Evolutionary conservation across 2,329 filamentous ascomycete genomes (phyloP).

Genomic region (Thielaviopsis punctulata): DNA sequence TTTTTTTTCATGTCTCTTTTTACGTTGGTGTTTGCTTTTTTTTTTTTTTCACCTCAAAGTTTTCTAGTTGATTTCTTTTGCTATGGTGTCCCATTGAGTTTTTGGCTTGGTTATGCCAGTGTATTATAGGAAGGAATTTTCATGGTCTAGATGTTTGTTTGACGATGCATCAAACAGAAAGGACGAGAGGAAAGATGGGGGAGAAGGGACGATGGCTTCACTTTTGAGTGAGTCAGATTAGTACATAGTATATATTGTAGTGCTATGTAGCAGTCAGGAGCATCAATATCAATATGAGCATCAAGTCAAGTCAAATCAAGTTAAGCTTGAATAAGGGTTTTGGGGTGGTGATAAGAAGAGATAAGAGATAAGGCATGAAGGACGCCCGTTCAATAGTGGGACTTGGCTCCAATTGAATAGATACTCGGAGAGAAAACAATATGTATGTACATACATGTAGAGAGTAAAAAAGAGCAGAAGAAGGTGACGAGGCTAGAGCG

Average conservation of each 20-base stretch:
- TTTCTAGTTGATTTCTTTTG: background rate
- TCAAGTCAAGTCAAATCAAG: background rate
- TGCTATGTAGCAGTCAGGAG: too few species aligned
- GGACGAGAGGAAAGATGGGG: background rate
- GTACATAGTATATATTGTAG: too few species aligned
- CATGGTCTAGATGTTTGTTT: background rate
- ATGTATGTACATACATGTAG: background rate
- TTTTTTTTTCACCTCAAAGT: background rate
- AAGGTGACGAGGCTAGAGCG: background rate
- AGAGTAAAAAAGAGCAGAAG: background rate
- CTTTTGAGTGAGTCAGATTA: background rate
- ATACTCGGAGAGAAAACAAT: too few species aligned
- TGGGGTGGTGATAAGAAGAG: background rate
- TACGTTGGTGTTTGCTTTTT: background rate
- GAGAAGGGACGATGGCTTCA: too few species aligned
- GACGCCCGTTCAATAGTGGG: background rate
- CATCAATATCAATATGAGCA: background rate
- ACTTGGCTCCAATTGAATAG: too few species aligned
- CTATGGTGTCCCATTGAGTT: background rate
- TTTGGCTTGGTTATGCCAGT: background rate
- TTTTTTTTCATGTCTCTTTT: background rate
- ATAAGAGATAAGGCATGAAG: too few species aligned
- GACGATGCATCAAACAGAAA: background rate
- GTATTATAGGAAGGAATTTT: constrained; percentile 11
- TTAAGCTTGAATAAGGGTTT: background rate